Evolutionary conservation across 352 stramenopile species (phyloP).

Genomic region (Globisporangium lucens): DNA sequence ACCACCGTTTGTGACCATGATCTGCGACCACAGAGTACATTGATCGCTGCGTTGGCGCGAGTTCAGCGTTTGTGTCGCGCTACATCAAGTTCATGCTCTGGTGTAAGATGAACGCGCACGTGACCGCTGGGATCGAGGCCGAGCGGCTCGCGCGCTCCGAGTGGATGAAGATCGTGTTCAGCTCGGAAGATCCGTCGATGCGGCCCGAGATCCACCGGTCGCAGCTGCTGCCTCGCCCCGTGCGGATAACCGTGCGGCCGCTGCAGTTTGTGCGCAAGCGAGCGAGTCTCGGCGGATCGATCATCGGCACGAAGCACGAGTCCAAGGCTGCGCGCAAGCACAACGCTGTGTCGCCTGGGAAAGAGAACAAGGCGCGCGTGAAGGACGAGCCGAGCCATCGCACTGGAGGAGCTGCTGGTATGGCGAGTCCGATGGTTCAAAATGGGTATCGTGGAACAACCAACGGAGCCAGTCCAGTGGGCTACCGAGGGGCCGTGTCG

Average conservation of each 20-base stretch:
- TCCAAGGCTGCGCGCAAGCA: conserved; percentile 4
- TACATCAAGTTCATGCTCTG: conserved; percentile 57
- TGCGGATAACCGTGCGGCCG: conserved; percentile 60
- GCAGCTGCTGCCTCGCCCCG: conserved; percentile 45
- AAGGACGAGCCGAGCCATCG: conserved; percentile 1
- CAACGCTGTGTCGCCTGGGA: background rate
- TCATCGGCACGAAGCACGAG: conserved; percentile 13
- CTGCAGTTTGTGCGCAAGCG: conserved; percentile 37
- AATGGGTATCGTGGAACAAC: background rate
- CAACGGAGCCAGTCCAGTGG: background rate
- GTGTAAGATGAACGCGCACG: conserved; percentile 40
- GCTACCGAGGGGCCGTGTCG: background rate
- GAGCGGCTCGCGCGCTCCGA: conserved; percentile 52
- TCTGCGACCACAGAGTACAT: conserved; percentile 42
- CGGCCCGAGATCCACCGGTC: conserved; percentile 25
- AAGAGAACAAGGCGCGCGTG: conserved; percentile 2
- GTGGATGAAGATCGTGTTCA: conserved; percentile 83
- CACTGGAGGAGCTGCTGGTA: background rate
- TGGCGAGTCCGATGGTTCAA: background rate
- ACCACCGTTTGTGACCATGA: background rate
- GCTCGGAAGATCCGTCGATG: conserved; percentile 28
- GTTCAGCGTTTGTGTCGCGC: conserved; percentile 23
- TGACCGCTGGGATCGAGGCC: conserved; percentile 31
- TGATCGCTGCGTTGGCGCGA: conserved; percentile 31
- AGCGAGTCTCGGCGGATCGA: background rate